These are phyloP conservation scores for Pulveroboletus sp. DNA, from an alignment of 1,284 basidiomycete species.

Conservation along the genomic window DNA sequence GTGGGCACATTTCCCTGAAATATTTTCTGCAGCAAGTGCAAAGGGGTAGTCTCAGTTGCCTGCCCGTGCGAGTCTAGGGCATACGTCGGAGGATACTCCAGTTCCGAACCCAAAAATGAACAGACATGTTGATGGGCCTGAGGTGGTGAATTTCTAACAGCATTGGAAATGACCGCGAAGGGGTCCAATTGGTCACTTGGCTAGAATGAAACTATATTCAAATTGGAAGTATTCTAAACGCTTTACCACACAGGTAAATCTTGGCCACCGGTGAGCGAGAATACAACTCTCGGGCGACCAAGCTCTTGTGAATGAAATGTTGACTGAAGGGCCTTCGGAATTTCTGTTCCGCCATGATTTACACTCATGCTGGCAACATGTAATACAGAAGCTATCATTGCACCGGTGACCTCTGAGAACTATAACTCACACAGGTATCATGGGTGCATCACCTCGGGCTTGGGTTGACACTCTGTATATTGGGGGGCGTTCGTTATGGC, in stretches of 20 bases:
- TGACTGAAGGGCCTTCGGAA: slow-evolving; percentile 35
- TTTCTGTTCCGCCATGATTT: slow-evolving; percentile 47
- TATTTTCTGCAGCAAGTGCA: slow-evolving; percentile 42
- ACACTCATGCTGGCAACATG: slow-evolving; percentile 39
- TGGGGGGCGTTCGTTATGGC: too few species aligned
- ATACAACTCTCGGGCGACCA: slow-evolving; percentile 42
- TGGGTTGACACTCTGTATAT: too few species aligned
- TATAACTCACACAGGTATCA: too few species aligned
- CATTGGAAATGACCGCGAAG: slow-evolving; percentile 27
- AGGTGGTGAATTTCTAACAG: slow-evolving; percentile 23
- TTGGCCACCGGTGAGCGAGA: slow-evolving; percentile 54
- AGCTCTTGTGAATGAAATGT: slow-evolving; percentile 20
- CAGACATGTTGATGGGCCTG: slow-evolving; percentile 39
- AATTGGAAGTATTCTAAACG: background rate
- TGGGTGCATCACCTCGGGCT: too few species aligned
- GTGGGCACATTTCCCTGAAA: slow-evolving; percentile 45
- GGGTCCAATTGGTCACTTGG: slow-evolving; percentile 15
- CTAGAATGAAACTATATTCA: slow-evolving; percentile 20
- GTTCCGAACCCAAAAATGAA: slow-evolving; percentile 56
- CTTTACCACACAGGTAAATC: slow-evolving; percentile 24
- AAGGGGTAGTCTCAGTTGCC: slow-evolving; percentile 49
- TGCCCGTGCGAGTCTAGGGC: slow-evolving; percentile 45
- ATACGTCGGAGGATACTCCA: slow-evolving; percentile 45
- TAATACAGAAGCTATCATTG: too few species aligned
- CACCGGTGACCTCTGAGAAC: too few species aligned